Evolutionary conservation across 306 rosid genomes (phyloP), one percentile per base, ranked within the genome.

Genomic region (Datisca glomerata): DNA sequence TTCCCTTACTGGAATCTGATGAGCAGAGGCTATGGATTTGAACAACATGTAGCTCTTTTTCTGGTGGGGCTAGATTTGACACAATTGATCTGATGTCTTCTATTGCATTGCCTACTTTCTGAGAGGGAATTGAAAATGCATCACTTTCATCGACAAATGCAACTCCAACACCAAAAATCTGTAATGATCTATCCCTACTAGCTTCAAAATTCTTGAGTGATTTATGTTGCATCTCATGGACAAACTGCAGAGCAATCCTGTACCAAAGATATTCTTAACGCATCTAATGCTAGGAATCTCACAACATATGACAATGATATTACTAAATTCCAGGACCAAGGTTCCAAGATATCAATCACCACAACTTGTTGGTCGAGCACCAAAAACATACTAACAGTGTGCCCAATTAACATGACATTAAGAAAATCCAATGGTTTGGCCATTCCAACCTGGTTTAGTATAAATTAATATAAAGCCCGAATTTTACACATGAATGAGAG

Each of bases 151-250:
- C 93, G 28, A 87, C 50, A 63, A 69, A 76, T 11, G 80, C 89
- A 43, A 87, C 89, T 44, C 94, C 97, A 50, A 87, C 97, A 15
- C 83, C 76, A 55, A 87, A 87, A 14, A 87, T 93, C 0, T 82
- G 93, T 50, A 87, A 55, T 2, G 97, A 76, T 47, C 85, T 71
- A 65, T 87, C 94, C 56, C 80, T 76, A 65, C 94, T 68, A 0
- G 97, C 97, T 18, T 87, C 94, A 38, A 76, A 83, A 61, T 82
- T 87, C 79, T 67, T 79, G 53, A 59, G 83, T 2, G 94, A 76
- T 66, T 72, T 76, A 27, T 57, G 49, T 53, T 87, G 97, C 93
- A 87, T 41, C 52, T 82, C 93, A 56, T 87, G 94, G 18, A 82
- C 76, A 51, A 82, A 87, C 68, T 87, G 83, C 51, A 87, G 53